phyloP scores from a whole-genome alignment of 139 green algal genomes.

The Dunaliella primolecta region DNA sequence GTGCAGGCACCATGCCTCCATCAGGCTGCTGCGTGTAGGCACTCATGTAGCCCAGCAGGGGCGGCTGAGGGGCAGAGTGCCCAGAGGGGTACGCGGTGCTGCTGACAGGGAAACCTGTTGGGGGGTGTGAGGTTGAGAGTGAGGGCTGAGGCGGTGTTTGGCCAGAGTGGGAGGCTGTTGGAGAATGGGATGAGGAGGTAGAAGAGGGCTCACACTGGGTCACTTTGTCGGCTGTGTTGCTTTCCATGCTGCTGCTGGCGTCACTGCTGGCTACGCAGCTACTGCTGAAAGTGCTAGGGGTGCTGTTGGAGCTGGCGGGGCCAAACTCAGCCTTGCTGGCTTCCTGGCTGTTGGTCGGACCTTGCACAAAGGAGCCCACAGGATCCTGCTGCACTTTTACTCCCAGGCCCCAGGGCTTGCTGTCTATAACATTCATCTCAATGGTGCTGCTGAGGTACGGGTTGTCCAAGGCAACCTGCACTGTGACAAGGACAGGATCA shows the following conservation, averaged over 20 bases:
- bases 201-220: no score
- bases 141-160: no score
- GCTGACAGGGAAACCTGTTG: no score
- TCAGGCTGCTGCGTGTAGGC: background rate
- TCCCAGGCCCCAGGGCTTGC: background rate
- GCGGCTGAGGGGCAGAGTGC: background rate
- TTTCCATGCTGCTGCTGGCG: background rate
- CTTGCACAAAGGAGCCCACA: no score
- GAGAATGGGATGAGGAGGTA: no score
- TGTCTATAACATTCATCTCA: background rate
- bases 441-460: background rate
- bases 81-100: no score
- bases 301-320: background rate
- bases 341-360: no score
- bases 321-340: no score
- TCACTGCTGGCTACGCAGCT: background rate
- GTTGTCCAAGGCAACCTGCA: background rate
- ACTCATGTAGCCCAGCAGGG: background rate
- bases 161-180: no score
- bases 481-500: no score
- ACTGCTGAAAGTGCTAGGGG: background rate
- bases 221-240: no score
- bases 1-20: background rate
- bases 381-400: background rate
- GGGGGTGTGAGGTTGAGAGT: no score